These are phyloP conservation scores for Pichia sp. DNA, from an alignment of 1,139 yeast genomes.

Conservation along the genomic window DNA sequence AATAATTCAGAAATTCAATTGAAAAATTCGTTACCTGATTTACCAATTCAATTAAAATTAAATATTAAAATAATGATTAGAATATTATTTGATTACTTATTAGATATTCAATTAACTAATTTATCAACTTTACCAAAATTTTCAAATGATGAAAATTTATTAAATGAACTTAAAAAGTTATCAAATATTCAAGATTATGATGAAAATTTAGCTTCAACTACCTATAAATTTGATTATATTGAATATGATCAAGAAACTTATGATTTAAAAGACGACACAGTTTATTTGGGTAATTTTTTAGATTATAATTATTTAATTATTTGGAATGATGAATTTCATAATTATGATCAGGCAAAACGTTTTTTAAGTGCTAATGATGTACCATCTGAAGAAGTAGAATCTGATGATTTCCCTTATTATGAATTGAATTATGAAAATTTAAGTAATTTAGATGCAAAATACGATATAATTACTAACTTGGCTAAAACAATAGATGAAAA, in stretches of 20 bases:
- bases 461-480: conserved; percentile 3
- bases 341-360: conserved; percentile 41
- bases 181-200: conserved; percentile 1
- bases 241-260: background rate
- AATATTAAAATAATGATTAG: conserved; percentile 32
- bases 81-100: conserved; percentile 41
- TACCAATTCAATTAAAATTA: conserved; percentile 19
- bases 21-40: conserved; percentile 1
- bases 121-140: conserved; percentile 14
- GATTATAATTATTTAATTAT: conserved; percentile 36
- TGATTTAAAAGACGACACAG: conserved; percentile 2
- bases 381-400: background rate
- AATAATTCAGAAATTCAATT: conserved; percentile 12
- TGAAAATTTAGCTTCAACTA: background rate
- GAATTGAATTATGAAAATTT: conserved; percentile 5
- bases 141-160: background rate
- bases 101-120: conserved; percentile 35
- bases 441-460: conserved; percentile 2
- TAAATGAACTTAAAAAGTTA: background rate
- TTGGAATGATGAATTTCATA: conserved; percentile 74
- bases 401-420: conserved; percentile 9
- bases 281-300: conserved; percentile 16
- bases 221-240: conserved; percentile 3
- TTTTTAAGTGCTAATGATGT: conserved; percentile 33
- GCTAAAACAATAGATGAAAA: conserved; percentile 12